Conservation (phyloP, 2,329 filamentous ascomycete species). For the Alternaria triticina region DNA sequence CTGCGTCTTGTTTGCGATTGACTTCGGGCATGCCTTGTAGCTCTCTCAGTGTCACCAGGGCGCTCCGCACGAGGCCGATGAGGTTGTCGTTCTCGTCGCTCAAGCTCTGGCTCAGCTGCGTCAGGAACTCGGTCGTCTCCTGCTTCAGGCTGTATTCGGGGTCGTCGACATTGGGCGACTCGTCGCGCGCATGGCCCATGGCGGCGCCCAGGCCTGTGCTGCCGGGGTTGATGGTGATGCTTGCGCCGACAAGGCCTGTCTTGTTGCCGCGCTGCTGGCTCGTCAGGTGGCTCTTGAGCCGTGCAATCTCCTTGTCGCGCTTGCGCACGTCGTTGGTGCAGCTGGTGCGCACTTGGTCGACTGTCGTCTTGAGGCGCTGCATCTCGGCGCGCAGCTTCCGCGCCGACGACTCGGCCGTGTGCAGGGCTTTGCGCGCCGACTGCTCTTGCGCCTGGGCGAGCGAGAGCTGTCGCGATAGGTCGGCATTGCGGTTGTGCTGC, state of each 20-base stretch:
- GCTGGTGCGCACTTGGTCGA: constrained; percentile 82
- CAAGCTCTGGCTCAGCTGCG: constrained; percentile 78
- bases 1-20: constrained; percentile 30
- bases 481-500: constrained; percentile 61
- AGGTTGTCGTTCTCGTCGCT: constrained; percentile 92
- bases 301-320: constrained; percentile 86
- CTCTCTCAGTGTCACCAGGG: constrained; percentile 73
- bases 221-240: constrained; percentile 55
- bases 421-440: constrained; percentile 71
- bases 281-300: constrained; percentile 83
- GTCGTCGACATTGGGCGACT: constrained; percentile 59
- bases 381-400: constrained; percentile 85
- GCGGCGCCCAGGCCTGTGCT: constrained; percentile 29
- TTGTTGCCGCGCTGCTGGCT: constrained; percentile 63
- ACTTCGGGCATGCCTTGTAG: constrained; percentile 60
- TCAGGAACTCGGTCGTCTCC: constrained; percentile 91
- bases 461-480: constrained; percentile 63
- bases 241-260: constrained; percentile 54
- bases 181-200: constrained; percentile 58
- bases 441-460: constrained; percentile 74
- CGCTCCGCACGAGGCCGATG: constrained; percentile 72
- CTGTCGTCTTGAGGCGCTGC: constrained; percentile 75
- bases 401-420: constrained; percentile 74
- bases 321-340: constrained; percentile 92
- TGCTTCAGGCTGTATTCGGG: constrained; percentile 73